Conservation (phyloP, 75 land plant species). For the Cunninghamia lanceolata region DNA sequence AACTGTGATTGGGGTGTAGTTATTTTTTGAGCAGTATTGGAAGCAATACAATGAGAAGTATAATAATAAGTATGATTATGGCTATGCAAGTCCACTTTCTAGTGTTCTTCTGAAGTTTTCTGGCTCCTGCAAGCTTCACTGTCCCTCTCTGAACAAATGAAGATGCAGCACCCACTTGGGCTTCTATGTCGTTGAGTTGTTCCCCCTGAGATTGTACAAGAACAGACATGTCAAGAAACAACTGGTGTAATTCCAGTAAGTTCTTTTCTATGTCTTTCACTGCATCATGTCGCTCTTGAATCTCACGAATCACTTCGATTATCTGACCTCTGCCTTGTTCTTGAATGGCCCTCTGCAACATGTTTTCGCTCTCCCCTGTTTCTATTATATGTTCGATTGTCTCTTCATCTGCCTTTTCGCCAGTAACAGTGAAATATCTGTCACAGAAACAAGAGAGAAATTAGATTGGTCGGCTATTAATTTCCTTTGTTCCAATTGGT, state of each 20-base stretch:
- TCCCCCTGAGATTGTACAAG: conserved; percentile 59
- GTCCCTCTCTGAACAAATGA: conserved; percentile 47
- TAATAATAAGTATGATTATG: conserved; percentile 30
- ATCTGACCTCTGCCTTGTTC: conserved; percentile 54
- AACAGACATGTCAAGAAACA: conserved; percentile 68
- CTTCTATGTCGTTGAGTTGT: conserved; percentile 51
- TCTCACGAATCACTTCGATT: conserved; percentile 43
- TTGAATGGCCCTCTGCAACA: conserved; percentile 53
- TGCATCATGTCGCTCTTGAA: conserved; percentile 29
- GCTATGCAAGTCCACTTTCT: conserved; percentile 56
- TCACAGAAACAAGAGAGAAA: conserved; percentile 11
- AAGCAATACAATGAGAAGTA: conserved; percentile 34
- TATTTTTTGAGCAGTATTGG: conserved; percentile 20
- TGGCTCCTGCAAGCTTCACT: conserved; percentile 29
- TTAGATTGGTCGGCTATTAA: not conserved
- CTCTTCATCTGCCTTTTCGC: conserved; percentile 48
- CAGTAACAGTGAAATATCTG: conserved; percentile 53
- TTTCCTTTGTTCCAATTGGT: too few species aligned
- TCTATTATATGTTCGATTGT: conserved; percentile 41
- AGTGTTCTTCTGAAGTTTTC: conserved; percentile 30
- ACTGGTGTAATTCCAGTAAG: conserved; percentile 48
- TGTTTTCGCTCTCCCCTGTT: conserved; percentile 51
- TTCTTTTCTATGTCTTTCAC: conserved; percentile 25
- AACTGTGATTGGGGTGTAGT: not conserved
- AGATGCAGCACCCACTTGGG: conserved; percentile 28